Conservation (phyloP, 495 filamentous ascomycete species). For the Penicillium turbatum region DNA sequence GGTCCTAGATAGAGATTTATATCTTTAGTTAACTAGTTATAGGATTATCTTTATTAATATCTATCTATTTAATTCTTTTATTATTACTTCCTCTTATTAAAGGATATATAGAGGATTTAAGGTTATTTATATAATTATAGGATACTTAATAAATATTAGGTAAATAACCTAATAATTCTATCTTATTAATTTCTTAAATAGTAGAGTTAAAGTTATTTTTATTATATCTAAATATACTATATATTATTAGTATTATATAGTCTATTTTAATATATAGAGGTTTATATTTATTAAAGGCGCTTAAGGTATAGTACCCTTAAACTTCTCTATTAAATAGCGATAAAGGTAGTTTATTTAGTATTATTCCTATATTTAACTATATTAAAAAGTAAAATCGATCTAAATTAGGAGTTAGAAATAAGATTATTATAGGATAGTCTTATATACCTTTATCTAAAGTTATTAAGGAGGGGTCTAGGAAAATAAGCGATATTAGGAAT, state of each 20-base stretch:
- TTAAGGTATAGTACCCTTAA: not conserved
- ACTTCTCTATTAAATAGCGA: not conserved
- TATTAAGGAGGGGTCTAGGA: not conserved
- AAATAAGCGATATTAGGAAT: not conserved
- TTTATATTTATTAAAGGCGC: not conserved
- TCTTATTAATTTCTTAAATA: not conserved
- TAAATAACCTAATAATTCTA: not conserved
- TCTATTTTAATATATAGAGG: not conserved
- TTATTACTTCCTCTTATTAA: not conserved
- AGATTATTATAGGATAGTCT: not conserved
- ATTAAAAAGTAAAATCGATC: not conserved
- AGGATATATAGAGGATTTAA: not conserved
- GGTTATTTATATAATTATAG: not conserved
- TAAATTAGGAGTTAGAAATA: not conserved
- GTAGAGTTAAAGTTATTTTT: not conserved
- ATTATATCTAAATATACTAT: not conserved
- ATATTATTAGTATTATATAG: not conserved
- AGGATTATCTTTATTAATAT: too few relatives aligned
- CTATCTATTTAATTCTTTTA: not conserved
- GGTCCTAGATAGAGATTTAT: too few relatives aligned
- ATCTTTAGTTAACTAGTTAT: too few relatives aligned
- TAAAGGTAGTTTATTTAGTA: not conserved
- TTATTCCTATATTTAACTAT: not conserved
- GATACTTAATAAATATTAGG: not conserved
- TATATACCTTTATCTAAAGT: not conserved